These are phyloP conservation scores for Pseudozyma flocculosa DNA, from an alignment of 1,284 basidiomycete genomes.

Conservation along the genomic window DNA sequence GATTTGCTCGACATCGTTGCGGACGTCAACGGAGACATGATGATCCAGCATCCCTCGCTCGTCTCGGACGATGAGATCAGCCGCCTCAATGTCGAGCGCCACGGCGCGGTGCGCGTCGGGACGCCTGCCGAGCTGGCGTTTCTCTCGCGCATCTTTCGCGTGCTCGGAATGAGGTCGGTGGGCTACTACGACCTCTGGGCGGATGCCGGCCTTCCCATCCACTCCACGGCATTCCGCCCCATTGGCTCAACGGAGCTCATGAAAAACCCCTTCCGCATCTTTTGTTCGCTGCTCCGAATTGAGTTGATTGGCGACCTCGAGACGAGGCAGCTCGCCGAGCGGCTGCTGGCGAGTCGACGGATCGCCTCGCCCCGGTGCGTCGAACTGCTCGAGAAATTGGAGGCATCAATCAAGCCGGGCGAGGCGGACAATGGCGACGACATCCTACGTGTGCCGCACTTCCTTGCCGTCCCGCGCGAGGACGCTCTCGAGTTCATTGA, in stretches of 20 bases:
- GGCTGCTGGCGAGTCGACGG: conserved; percentile 51
- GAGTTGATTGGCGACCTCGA: conserved; percentile 54
- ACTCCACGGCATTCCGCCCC: conserved; percentile 60
- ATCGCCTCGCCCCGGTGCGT: conserved; percentile 58
- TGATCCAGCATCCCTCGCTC: conserved; percentile 2
- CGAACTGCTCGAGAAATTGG: conserved; percentile 53
- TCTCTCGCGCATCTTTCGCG: conserved; percentile 58
- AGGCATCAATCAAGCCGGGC: conserved; percentile 48
- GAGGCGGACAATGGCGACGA: conserved; percentile 23
- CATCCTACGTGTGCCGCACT: not conserved
- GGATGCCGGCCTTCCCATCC: conserved; percentile 59
- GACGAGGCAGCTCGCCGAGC: conserved; percentile 48
- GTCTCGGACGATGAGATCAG: conserved; percentile 40
- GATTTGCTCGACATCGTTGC: conserved; percentile 59
- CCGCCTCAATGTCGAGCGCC: conserved; percentile 59
- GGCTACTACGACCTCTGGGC: conserved; percentile 61
- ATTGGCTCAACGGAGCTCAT: conserved; percentile 47
- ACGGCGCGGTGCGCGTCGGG: conserved; percentile 61
- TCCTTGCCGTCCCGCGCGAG: not conserved
- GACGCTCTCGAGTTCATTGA: conserved; percentile 51
- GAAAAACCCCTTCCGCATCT: conserved; percentile 60
- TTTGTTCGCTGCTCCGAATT: conserved; percentile 59
- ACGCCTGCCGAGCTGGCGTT: conserved; percentile 57
- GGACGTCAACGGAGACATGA: conserved; percentile 55
- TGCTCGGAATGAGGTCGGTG: conserved; percentile 60